A percentile compares a stretch with the other conserved stretches of the same genome.
Conservation (phyloP, 768 basidiomycete species). For the Kwoniella dendrophila region DNA sequence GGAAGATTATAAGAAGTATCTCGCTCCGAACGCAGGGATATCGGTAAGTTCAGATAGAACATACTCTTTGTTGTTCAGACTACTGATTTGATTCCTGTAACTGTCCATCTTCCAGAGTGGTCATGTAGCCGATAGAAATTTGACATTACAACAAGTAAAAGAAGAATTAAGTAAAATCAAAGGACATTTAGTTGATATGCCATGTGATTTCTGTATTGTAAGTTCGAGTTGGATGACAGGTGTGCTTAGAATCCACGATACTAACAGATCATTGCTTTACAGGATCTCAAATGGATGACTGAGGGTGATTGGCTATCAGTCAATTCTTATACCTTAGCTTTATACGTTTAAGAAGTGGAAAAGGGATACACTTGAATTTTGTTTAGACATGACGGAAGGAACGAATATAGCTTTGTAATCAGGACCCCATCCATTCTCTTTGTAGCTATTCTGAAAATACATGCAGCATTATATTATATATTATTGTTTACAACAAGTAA, state of each 20-base stretch:
- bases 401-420: too few species aligned
- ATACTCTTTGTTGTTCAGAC: neutral
- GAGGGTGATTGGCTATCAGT: conserved; percentile 41
- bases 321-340: conserved; percentile 32
- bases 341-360: conserved; percentile 39
- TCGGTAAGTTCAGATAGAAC: conserved; percentile 55
- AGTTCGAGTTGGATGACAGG: conserved; percentile 17
- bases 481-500: too few species aligned
- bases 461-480: too few species aligned
- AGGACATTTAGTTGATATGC: conserved; percentile 59
- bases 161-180: conserved; percentile 65
- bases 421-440: too few species aligned
- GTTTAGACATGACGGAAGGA: too few species aligned
- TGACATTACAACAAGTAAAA: conserved; percentile 73
- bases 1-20: conserved; percentile 69
- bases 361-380: too few species aligned
- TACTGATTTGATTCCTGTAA: conserved; percentile 56
- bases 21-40: conserved; percentile 45
- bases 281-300: conserved; percentile 45
- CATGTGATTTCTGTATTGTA: conserved; percentile 54
- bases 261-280: neutral
- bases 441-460: too few species aligned
- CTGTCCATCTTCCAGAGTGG: conserved; percentile 63
- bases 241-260: neutral
- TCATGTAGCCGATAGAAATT: conserved; percentile 69